phyloP scores from a whole-genome alignment of 306 rosid species.

The Cucurbita moschata region DNA sequence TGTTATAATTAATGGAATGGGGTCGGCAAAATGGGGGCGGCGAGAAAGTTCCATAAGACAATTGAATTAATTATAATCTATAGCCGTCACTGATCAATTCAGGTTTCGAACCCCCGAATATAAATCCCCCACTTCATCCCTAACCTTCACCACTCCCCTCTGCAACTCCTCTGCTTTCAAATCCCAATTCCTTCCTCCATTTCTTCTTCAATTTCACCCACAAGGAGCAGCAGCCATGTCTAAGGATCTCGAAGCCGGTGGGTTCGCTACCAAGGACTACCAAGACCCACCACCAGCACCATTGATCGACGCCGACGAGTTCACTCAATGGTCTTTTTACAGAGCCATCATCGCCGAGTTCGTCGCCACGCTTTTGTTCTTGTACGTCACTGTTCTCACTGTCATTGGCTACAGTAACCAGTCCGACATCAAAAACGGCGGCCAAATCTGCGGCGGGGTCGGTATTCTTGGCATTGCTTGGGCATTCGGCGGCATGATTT shows the following conservation, averaged over 20 bases:
- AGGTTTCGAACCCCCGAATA: background rate
- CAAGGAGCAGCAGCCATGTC: constrained; percentile 2
- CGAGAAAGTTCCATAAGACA: background rate
- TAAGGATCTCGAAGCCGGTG: constrained; percentile 9
- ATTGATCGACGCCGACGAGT: constrained; percentile 8
- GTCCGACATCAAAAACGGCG: background rate
- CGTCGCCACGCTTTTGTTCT: constrained; percentile 15
- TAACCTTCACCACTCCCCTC: background rate
- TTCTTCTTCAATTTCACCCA: background rate
- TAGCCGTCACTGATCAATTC: background rate
- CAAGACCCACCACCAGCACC: constrained; percentile 12
- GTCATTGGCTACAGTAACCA: constrained; percentile 12
- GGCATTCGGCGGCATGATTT: constrained; percentile 22
- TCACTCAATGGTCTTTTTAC: constrained; percentile 14
- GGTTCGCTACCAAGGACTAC: constrained; percentile 4
- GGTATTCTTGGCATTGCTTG: constrained; percentile 16
- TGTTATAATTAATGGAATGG: too few relatives aligned
- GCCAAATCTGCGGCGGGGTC: constrained; percentile 8
- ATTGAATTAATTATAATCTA: background rate
- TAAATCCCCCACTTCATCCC: background rate
- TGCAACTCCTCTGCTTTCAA: background rate
- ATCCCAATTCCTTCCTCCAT: background rate
- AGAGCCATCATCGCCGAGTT: constrained; percentile 18
- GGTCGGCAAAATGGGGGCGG: background rate
- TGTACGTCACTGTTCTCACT: constrained; percentile 9